Percentiles rank a stretch among this genome's conserved stretches.
These are phyloP conservation scores for Verticillium albo-atrum DNA, from an alignment of 2,329 filamentous ascomycete genomes.

Conservation along the genomic window DNA sequence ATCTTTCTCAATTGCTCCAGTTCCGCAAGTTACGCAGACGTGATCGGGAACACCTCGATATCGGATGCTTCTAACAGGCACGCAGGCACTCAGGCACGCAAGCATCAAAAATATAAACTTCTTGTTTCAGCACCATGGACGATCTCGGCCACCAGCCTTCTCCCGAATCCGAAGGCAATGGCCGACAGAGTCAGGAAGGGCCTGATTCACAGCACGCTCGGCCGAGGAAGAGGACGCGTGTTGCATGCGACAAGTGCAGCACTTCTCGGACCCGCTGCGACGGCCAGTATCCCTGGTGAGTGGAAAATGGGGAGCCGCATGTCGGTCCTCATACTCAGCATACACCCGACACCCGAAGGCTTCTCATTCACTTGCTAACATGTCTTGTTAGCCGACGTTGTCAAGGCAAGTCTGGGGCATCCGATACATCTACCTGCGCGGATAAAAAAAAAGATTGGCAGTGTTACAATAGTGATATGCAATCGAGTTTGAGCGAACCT, in stretches of 20 bases:
- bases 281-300: constrained; percentile 32
- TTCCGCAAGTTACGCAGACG: neutral
- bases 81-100: neutral
- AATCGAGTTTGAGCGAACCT: too few relatives aligned
- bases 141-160: neutral
- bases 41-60: neutral
- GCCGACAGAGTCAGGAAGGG: neutral
- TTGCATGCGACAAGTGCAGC: constrained; percentile 18
- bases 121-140: neutral
- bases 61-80: neutral
- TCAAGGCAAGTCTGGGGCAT: constrained; percentile 22
- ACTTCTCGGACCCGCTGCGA: constrained; percentile 36
- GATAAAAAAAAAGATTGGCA: too few relatives aligned
- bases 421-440: neutral
- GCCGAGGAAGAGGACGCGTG: constrained; percentile 21
- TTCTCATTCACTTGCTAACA: neutral
- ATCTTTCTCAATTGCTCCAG: neutral
- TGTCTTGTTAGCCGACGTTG: constrained; percentile 27
- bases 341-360: neutral
- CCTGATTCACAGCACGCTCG: constrained; percentile 9
- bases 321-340: neutral
- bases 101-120: neutral
- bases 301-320: neutral
- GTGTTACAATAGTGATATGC: too few relatives aligned
- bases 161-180: neutral